Conservation (phyloP, 768 basidiomycete genomes). For the Collybia mongolica region DNA sequence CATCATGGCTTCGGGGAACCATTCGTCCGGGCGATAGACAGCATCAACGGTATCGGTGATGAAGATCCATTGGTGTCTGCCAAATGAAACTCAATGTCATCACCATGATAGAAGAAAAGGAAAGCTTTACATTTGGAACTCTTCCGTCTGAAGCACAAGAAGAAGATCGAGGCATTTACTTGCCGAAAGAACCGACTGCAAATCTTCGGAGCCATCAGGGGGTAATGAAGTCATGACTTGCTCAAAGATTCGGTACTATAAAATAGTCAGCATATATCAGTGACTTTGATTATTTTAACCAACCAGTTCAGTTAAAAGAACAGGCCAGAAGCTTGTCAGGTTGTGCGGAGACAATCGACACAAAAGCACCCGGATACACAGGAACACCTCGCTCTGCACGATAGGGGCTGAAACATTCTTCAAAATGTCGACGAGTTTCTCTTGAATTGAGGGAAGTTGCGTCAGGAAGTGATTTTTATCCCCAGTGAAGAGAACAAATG, state of each 20-base stretch:
- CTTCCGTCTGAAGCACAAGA: conserved; percentile 91
- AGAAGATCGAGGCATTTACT: conserved; percentile 94
- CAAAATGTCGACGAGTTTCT: conserved; percentile 92
- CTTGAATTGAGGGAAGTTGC: conserved; percentile 92
- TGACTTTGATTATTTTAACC: conserved; percentile 13
- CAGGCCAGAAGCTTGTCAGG: conserved; percentile 95
- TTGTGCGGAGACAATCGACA: conserved; percentile 91
- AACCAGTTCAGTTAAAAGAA: conserved; percentile 89
- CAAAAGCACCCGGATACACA: conserved; percentile 88
- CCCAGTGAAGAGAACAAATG: conserved; percentile 81
- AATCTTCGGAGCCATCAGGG: conserved; percentile 79
- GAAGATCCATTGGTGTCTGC: conserved; percentile 97
- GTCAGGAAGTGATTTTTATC: conserved; percentile 91
- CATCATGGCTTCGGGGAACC: conserved; percentile 84
- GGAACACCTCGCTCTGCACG: conserved; percentile 92
- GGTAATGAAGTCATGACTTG: conserved; percentile 70
- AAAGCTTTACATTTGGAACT: conserved; percentile 86
- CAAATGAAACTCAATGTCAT: neutral
- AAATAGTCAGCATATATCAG: neutral
- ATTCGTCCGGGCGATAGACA: conserved; percentile 81
- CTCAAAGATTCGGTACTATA: conserved; percentile 88
- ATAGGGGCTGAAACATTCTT: conserved; percentile 76
- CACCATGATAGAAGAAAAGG: conserved; percentile 4
- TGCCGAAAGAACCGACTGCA: conserved; percentile 81
- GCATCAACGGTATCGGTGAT: conserved; percentile 97